These are phyloP conservation scores for Chalaropsis thielavioides DNA, from an alignment of 2,329 filamentous ascomycete species.

Conservation along the genomic window DNA sequence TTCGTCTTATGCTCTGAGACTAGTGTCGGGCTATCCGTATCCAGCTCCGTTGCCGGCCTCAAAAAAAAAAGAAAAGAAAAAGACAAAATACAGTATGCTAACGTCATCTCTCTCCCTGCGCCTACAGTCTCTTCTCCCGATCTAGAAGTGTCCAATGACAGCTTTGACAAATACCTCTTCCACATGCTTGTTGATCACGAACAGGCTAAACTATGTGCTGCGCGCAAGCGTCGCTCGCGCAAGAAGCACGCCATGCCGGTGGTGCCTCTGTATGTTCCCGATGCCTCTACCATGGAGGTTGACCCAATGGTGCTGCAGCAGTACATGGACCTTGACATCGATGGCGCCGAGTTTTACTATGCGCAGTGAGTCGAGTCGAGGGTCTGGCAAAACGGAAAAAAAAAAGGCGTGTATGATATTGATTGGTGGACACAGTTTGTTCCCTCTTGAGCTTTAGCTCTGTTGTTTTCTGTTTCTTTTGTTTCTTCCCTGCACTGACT, in stretches of 20 bases:
- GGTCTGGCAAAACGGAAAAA: neutral
- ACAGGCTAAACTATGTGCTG: constrained; percentile 12
- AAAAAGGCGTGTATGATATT: neutral
- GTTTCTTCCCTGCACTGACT: neutral
- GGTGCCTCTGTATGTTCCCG: constrained; percentile 5
- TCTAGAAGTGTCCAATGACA: constrained; percentile 9
- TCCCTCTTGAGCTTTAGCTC: constrained; percentile 1
- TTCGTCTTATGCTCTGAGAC: neutral
- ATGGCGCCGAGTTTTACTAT: neutral
- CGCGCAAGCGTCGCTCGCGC: constrained; percentile 13
- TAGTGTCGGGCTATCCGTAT: neutral
- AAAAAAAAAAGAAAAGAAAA: neutral
- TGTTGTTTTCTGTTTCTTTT: neutral
- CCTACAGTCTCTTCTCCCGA: constrained; percentile 5
- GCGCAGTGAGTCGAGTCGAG: neutral
- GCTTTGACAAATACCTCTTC: neutral
- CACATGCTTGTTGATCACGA: constrained; percentile 12
- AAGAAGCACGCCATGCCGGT: constrained; percentile 9
- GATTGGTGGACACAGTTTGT: neutral
- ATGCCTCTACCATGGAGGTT: neutral
- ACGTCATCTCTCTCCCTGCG: neutral
- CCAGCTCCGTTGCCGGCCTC: neutral
- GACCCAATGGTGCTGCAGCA: neutral
- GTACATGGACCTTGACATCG: neutral
- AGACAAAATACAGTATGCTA: constrained; percentile 1